Conservation (phyloP, 176 grass and related monocot species). For the sorghum (Sorghum bicolor) region DNA sequence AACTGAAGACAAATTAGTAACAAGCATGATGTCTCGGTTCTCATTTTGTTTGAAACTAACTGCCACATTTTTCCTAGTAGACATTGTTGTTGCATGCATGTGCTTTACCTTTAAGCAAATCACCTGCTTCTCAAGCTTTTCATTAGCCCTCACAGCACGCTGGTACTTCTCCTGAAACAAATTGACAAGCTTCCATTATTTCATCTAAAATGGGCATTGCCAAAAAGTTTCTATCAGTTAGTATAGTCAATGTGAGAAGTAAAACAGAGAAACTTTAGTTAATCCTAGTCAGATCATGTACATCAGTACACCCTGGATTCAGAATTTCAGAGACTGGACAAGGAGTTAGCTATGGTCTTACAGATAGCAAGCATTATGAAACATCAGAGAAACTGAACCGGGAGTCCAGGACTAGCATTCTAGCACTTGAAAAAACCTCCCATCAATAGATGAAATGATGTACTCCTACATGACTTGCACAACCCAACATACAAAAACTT, state of each 20-base stretch:
- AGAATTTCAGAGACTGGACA: not conserved
- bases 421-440: not conserved
- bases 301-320: not conserved
- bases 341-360: too few relatives aligned
- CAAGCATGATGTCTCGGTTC: not conserved
- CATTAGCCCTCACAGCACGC: slow-evolving; percentile 33
- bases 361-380: not conserved
- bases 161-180: slow-evolving; percentile 49
- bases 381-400: slow-evolving; percentile 11
- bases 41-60: not conserved
- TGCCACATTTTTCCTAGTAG: not conserved
- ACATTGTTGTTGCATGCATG: not conserved
- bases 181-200: not conserved
- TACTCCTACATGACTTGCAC: not conserved
- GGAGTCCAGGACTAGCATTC: too few relatives aligned
- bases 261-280: not conserved
- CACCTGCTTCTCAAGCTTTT: slow-evolving; percentile 48
- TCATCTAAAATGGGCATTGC: not conserved
- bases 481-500: not conserved
- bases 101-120: slow-evolving; percentile 41
- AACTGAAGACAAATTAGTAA: not conserved
- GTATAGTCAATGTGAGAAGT: not conserved
- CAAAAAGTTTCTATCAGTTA: not conserved
- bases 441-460: not conserved
- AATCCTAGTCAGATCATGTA: not conserved